A percentile compares a stretch with the other conserved stretches of the same genome.
These are phyloP conservation scores for Polygonum maritimum DNA, from an alignment of 148 eudicot genomes.

Conservation along the genomic window DNA sequence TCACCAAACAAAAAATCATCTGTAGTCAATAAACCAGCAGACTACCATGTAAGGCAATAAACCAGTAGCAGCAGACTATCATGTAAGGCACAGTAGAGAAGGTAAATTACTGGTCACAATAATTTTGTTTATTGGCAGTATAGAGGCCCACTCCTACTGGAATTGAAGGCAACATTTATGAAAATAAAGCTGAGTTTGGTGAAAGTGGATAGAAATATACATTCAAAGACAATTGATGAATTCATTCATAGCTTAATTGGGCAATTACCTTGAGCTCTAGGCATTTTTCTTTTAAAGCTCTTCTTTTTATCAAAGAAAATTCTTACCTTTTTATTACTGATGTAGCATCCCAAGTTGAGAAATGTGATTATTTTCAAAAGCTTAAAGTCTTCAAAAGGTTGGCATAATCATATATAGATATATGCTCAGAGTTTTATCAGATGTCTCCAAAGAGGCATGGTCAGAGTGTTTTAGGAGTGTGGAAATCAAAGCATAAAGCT, in stretches of 20 bases:
- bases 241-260: background rate
- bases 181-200: background rate
- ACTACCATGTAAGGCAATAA: background rate
- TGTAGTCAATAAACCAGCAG: background rate
- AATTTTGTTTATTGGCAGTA: background rate
- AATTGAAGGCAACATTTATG: background rate
- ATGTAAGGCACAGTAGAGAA: background rate
- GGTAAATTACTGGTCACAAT: background rate
- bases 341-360: background rate
- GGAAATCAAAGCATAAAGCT: background rate
- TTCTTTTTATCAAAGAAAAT: background rate
- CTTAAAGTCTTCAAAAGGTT: background rate
- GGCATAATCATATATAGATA: background rate
- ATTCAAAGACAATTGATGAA: background rate
- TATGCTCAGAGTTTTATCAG: background rate
- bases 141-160: background rate
- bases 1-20: background rate
- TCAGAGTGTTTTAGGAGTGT: background rate
- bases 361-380: background rate
- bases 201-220: background rate
- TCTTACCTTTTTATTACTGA: background rate
- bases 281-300: background rate
- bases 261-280: background rate
- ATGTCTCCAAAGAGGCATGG: no score
- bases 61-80: background rate